phyloP scores from a whole-genome alignment of 2,329 filamentous ascomycete species.

The Allantophomopsis cytisporea region DNA sequence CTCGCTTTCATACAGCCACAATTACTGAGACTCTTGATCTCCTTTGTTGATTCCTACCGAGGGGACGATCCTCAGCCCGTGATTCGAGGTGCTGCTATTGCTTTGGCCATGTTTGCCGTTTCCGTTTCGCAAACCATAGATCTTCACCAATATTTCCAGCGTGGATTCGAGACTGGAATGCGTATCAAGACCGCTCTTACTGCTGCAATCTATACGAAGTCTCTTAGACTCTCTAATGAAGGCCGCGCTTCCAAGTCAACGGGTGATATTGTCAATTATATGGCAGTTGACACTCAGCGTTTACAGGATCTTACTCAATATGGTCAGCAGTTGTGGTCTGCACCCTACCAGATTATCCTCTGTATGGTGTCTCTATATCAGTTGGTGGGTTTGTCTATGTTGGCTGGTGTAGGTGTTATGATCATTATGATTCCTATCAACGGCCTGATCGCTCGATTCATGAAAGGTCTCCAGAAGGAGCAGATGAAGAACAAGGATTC shows the following conservation, averaged over 20 bases:
- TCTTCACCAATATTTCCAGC: slow-evolving; percentile 96
- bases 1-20: slow-evolving; percentile 87
- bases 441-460: slow-evolving; percentile 77
- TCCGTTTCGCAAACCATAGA: slow-evolving; percentile 78
- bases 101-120: slow-evolving; percentile 80
- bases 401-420: slow-evolving; percentile 91
- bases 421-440: slow-evolving; percentile 95
- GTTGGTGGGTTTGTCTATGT: slow-evolving; percentile 88
- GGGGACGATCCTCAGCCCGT: slow-evolving; percentile 56
- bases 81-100: slow-evolving; percentile 75
- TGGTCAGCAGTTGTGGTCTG: slow-evolving; percentile 90
- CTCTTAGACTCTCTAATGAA: slow-evolving; percentile 82
- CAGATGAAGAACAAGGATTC: slow-evolving; percentile 99
- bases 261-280: slow-evolving; percentile 97
- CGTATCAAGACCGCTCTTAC: slow-evolving; percentile 84
- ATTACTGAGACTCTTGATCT: slow-evolving; percentile 70
- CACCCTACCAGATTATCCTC: slow-evolving; percentile 88
- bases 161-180: slow-evolving; percentile 92
- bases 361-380: slow-evolving; percentile 96
- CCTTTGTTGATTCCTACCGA: slow-evolving; percentile 68
- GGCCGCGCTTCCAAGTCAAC: slow-evolving; percentile 80
- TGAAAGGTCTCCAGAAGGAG: slow-evolving; percentile 87
- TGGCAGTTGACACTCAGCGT: slow-evolving; percentile 95
- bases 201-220: slow-evolving; percentile 85
- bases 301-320: slow-evolving; percentile 92